Conservation (phyloP, 306 rosid genomes). For the Gastrolobium villosum region DNA sequence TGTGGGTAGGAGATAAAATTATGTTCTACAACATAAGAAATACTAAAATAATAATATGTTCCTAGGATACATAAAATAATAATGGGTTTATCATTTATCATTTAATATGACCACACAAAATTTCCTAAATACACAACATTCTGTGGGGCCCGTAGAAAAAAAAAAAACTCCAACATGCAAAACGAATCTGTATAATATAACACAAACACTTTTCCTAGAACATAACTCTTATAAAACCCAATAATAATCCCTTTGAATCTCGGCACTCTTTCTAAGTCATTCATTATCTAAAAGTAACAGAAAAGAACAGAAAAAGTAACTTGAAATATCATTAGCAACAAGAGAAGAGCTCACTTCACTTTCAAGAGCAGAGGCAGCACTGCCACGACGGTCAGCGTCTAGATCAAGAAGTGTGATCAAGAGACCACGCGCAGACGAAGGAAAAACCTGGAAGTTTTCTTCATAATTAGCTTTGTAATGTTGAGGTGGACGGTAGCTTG, state of each 20-base stretch:
- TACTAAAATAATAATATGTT: background rate
- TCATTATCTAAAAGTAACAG: background rate
- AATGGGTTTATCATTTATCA: too few species aligned
- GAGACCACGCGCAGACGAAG: constrained; percentile 47
- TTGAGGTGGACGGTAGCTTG: constrained; percentile 61
- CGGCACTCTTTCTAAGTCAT: background rate
- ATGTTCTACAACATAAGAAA: too few species aligned
- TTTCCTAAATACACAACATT: too few species aligned
- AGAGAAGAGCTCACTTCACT: constrained; percentile 45
- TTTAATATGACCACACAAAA: too few species aligned
- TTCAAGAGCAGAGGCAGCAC: constrained; percentile 54
- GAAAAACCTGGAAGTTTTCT: constrained; percentile 39
- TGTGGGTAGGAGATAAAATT: too few species aligned
- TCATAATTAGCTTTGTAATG: constrained; percentile 52
- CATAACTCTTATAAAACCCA: too few species aligned
- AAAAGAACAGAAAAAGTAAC: background rate
- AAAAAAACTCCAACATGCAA: too few species aligned
- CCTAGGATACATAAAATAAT: background rate
- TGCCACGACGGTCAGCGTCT: constrained; percentile 48
- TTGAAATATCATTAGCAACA: background rate
- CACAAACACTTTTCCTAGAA: too few species aligned
- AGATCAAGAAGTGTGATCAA: constrained; percentile 53
- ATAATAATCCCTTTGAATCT: too few species aligned
- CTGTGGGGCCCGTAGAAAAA: too few species aligned
- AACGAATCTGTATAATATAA: too few species aligned